Evolutionary conservation across 83 land plant genomes (phyloP).

Genomic region (Picea mariana): DNA sequence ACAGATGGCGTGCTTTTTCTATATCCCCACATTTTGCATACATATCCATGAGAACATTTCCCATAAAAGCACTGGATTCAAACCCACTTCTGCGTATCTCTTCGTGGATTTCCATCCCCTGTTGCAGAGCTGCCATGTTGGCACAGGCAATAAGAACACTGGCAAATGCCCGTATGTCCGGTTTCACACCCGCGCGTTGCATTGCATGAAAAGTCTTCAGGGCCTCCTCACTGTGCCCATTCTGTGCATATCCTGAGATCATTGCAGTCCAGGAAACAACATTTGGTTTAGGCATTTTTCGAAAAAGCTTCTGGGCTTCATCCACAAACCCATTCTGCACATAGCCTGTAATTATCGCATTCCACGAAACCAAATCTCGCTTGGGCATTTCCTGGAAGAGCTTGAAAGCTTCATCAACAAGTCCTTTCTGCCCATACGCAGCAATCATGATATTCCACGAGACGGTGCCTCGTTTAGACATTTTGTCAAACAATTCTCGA

Average conservation of each 20-base stretch:
- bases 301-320: too few relatives aligned
- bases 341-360: too few relatives aligned
- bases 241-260: constrained; percentile 68
- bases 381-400: constrained; percentile 4
- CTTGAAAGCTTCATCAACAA: neutral
- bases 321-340: too few relatives aligned
- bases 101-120: constrained; percentile 28
- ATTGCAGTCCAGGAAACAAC: constrained; percentile 68
- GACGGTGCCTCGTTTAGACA: neutral
- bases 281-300: too few relatives aligned
- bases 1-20: neutral
- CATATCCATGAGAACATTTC: neutral
- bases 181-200: constrained; percentile 31
- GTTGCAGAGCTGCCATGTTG: constrained; percentile 46
- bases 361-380: too few relatives aligned
- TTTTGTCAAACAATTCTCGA: constrained; percentile 4
- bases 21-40: constrained; percentile 7
- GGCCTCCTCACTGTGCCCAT: constrained; percentile 51
- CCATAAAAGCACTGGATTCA: neutral
- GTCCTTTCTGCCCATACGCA: neutral
- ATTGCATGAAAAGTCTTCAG: constrained; percentile 40
- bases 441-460: constrained; percentile 2
- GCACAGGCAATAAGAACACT: constrained; percentile 65
- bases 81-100: neutral
- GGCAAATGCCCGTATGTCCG: constrained; percentile 48